Evolutionary conservation across 2,329 filamentous ascomycete genomes (phyloP).

Genomic region (Xylariales sp.): DNA sequence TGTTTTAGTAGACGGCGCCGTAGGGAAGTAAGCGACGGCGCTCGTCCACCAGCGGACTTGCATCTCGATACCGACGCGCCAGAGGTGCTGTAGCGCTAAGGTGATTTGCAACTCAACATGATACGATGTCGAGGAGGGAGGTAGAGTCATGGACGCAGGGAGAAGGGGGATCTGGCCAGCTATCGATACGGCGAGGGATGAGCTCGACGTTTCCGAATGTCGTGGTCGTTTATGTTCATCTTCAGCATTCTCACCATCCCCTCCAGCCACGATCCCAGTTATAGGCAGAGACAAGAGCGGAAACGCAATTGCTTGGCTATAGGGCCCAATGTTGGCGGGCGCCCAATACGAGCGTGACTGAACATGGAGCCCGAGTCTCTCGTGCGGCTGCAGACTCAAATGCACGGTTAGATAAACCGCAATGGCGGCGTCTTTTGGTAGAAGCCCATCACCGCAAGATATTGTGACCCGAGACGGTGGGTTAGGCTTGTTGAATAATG

Average conservation of each 20-base stretch:
- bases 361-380: conserved; percentile 77
- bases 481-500: conserved; percentile 79
- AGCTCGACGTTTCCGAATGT: conserved; percentile 17
- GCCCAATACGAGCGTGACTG: conserved; percentile 97
- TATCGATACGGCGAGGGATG: conserved; percentile 65
- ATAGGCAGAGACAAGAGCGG: conserved; percentile 50
- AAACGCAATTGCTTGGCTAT: conserved; percentile 84
- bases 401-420: conserved; percentile 67
- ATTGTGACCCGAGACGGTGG: conserved; percentile 89
- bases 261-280: conserved; percentile 26
- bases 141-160: conserved; percentile 78
- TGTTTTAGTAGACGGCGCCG: conserved; percentile 40
- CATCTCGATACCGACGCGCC: conserved; percentile 80
- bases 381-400: conserved; percentile 38
- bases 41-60: conserved; percentile 79
- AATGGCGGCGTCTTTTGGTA: conserved; percentile 66
- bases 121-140: conserved; percentile 51
- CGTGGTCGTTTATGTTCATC: conserved; percentile 39
- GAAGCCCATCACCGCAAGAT: conserved; percentile 74
- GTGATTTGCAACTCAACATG: conserved; percentile 69
- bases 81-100: conserved; percentile 88
- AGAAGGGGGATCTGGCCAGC: conserved; percentile 93
- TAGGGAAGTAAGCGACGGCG: conserved; percentile 78
- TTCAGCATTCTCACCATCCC: conserved; percentile 38
- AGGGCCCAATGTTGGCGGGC: conserved; percentile 95